Conservation (phyloP, 139 green algal genomes). For the Yamagishiella unicocca region DNA sequence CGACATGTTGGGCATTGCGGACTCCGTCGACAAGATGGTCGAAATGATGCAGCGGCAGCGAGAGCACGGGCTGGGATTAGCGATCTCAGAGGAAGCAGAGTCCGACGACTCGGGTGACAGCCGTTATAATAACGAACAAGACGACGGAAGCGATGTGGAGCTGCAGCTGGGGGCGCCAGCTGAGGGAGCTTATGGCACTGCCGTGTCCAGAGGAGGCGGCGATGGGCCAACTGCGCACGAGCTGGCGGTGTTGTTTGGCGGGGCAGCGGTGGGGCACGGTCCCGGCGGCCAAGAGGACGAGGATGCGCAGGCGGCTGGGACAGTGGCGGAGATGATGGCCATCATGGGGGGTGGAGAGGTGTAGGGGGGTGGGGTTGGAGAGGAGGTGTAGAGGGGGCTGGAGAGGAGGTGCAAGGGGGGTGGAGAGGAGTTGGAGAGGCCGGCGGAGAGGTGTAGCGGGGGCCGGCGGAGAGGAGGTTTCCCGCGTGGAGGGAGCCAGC, state of each 20-base stretch:
- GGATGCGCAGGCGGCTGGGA: not conserved
- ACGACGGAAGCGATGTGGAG: no score
- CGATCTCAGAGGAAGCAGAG: no score
- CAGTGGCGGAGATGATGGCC: not conserved
- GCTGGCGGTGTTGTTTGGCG: not conserved
- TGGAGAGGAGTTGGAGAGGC: no score
- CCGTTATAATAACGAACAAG: no score
- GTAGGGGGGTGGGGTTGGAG: not conserved
- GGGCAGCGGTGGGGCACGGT: not conserved
- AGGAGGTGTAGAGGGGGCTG: not conserved
- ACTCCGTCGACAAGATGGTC: constrained; percentile 45
- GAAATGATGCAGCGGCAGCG: constrained; percentile 1
- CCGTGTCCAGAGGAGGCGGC: no score
- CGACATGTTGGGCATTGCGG: constrained; percentile 65
- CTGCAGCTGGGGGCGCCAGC: no score
- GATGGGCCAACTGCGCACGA: not conserved
- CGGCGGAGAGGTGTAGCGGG: no score
- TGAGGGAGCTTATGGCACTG: no score
- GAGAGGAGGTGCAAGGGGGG: not conserved
- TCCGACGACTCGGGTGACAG: no score
- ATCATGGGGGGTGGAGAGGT: not conserved
- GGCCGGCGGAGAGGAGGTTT: no score
- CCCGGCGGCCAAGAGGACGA: not conserved
- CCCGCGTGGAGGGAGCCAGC: no score
- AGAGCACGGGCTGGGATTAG: not conserved